Conservation (phyloP, 2,329 filamentous ascomycete genomes). For the Sporothrix variecibatus region DNA sequence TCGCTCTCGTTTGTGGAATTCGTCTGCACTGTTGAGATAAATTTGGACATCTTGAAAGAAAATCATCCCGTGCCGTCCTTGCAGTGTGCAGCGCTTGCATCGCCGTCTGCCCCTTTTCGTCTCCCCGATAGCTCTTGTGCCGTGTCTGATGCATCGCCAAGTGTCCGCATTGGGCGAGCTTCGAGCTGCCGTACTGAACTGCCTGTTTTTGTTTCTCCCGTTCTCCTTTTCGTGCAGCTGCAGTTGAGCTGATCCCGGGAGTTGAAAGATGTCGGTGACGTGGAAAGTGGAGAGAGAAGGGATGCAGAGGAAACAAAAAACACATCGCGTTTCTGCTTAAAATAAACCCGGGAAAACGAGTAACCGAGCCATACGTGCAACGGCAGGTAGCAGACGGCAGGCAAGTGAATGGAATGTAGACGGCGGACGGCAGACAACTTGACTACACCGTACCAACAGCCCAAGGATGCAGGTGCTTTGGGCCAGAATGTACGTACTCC, state of each 20-base stretch:
- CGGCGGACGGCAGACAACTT: background rate
- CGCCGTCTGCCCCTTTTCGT: background rate
- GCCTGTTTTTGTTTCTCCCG: background rate
- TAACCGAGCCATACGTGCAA: background rate
- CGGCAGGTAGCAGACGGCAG: background rate
- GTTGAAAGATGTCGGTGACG: background rate
- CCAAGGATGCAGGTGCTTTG: slow-evolving; percentile 2
- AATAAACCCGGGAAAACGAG: background rate
- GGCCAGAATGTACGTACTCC: background rate
- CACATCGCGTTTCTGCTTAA: background rate
- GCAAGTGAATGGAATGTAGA: no score
- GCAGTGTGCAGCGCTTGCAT: background rate
- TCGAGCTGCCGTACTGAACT: background rate
- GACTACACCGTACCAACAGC: background rate
- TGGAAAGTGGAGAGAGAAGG: background rate
- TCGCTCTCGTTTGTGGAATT: background rate
- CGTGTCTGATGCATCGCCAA: background rate
- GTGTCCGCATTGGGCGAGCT: background rate
- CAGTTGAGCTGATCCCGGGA: background rate
- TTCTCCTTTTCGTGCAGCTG: slow-evolving; percentile 11
- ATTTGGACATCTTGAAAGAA: background rate
- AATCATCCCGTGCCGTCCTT: background rate
- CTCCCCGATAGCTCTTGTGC: background rate
- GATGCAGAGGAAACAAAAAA: background rate
- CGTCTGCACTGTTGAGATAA: background rate